Conservation (phyloP, 73 alveolate species). For the Stentor roeselii region DNA sequence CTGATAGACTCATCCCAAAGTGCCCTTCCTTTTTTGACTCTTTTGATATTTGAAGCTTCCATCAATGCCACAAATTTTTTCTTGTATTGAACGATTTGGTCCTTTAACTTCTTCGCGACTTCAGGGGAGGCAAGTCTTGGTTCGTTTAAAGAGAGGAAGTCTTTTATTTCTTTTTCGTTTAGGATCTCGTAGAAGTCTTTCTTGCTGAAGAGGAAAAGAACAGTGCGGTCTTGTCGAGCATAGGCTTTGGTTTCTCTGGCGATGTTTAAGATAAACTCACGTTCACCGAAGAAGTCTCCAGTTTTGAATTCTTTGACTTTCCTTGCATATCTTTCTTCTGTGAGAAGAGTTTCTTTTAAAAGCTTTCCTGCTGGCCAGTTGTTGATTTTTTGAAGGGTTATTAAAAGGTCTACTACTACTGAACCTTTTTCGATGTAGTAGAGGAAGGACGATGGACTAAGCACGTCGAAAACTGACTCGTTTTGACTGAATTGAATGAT, state of each 20-base stretch:
- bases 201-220: not conserved
- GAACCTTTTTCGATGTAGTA: slow-evolving; percentile 5
- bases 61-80: not conserved
- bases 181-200: slow-evolving; percentile 4
- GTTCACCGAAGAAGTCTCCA: slow-evolving; percentile 12
- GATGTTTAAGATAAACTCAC: not conserved
- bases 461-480: not conserved
- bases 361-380: not conserved
- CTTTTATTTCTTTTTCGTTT: not conserved
- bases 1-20: slow-evolving; percentile 10
- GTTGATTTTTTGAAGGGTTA: slow-evolving; percentile 2
- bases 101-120: slow-evolving; percentile 3
- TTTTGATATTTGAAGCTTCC: slow-evolving; percentile 14
- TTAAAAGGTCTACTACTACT: not conserved
- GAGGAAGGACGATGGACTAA: not conserved
- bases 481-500: not conserved
- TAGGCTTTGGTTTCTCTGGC: slow-evolving; percentile 14
- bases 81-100: not conserved
- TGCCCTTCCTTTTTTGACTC: slow-evolving; percentile 22
- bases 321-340: slow-evolving; percentile 1
- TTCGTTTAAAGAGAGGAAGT: not conserved
- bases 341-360: not conserved
- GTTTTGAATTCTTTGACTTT: slow-evolving; percentile 14
- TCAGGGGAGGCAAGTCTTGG: not conserved
- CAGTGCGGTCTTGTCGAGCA: not conserved